A percentile compares a stretch with the other conserved stretches of the same genome.
phyloP scores from a whole-genome alignment of 2,329 filamentous ascomycete species.

The Pseudonectria foliicola region DNA sequence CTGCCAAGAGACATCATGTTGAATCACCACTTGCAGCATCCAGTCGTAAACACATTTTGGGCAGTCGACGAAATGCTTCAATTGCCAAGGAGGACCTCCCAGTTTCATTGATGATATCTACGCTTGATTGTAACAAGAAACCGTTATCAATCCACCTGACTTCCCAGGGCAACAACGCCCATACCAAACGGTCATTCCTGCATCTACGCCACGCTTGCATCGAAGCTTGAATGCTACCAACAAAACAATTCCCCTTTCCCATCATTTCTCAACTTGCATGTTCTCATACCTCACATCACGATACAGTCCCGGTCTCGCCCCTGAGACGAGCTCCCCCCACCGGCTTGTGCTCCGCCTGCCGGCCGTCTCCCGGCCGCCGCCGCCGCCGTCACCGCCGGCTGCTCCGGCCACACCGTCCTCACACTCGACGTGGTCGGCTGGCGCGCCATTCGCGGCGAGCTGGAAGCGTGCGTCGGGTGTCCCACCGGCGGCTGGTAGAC shows the following conservation, averaged over 20 bases:
- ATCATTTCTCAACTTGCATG: constrained; percentile 10
- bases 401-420: constrained; percentile 7
- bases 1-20: background rate
- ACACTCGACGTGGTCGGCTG: constrained; percentile 16
- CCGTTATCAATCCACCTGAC: no score
- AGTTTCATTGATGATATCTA: no score
- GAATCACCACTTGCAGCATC: no score
- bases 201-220: no score
- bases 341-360: constrained; percentile 11
- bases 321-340: constrained; percentile 12
- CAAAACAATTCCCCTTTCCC: background rate
- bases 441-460: constrained; percentile 17
- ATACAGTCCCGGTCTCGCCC: constrained; percentile 36
- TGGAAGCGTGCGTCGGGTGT: constrained; percentile 42
- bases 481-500: constrained; percentile 46
- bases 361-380: constrained; percentile 15
- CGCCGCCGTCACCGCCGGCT: constrained; percentile 13
- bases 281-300: constrained; percentile 34
- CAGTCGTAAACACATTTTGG: no score
- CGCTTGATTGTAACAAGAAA: no score
- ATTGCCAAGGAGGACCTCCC: no score
- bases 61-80: no score
- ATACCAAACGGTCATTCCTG: no score
- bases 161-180: no score
- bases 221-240: no score